phyloP scores from a whole-genome alignment of 768 basidiomycete species.

The Rhodotorula graminis region DNA sequence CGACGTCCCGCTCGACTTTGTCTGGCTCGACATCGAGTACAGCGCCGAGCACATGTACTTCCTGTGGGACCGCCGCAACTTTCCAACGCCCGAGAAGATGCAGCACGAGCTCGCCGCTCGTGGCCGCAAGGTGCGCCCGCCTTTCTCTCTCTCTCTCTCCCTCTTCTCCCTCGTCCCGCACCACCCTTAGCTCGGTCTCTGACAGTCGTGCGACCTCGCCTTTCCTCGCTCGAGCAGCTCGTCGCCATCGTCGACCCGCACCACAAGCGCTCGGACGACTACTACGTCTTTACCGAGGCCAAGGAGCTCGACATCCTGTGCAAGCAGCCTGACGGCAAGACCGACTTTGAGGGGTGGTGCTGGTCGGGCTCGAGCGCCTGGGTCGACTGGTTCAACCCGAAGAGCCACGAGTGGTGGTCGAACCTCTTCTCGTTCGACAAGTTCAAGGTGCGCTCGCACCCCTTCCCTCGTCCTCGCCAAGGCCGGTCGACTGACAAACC shows the following conservation, averaged over 20 bases:
- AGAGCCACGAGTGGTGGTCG: slow-evolving; percentile 85
- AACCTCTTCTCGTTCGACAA: slow-evolving; percentile 65
- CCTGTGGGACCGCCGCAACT: slow-evolving; percentile 86
- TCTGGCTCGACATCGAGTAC: slow-evolving; percentile 95
- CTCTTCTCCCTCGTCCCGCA: background rate
- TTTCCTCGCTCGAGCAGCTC: slow-evolving; percentile 59
- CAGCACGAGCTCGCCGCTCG: slow-evolving; percentile 75
- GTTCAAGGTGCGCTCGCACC: slow-evolving; percentile 47
- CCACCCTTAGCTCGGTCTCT: too few relatives aligned
- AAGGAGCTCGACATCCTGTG: slow-evolving; percentile 75
- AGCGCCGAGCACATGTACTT: slow-evolving; percentile 92
- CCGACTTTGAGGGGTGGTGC: slow-evolving; percentile 94
- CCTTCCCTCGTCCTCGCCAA: slow-evolving; percentile 52
- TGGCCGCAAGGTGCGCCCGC: slow-evolving; percentile 69
- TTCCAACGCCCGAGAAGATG: slow-evolving; percentile 95
- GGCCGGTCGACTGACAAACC: background rate
- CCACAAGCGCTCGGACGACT: slow-evolving; percentile 71
- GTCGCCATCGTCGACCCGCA: slow-evolving; percentile 97
- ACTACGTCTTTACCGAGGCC: slow-evolving; percentile 79
- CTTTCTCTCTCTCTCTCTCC: too few relatives aligned
- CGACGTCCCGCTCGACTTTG: slow-evolving; percentile 89
- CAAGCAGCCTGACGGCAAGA: slow-evolving; percentile 68
- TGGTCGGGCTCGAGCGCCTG: slow-evolving; percentile 95
- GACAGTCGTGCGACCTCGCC: background rate
- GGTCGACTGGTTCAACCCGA: slow-evolving; percentile 95